Conservation (phyloP, 108 stramenopile genomes). For the Aurantiochytrium sp. region DNA sequence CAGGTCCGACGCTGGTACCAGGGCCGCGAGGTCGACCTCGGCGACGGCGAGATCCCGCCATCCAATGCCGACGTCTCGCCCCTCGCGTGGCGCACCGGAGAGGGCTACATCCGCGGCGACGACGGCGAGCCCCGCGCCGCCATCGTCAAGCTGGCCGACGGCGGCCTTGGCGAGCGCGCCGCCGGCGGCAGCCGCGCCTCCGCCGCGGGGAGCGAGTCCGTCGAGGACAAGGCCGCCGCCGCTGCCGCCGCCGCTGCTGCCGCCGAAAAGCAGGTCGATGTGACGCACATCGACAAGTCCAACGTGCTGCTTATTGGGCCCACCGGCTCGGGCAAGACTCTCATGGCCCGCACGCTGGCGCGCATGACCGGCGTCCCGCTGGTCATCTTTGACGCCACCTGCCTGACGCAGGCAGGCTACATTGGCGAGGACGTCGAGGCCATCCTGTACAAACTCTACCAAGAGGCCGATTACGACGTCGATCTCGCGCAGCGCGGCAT, state of each 20-base stretch:
- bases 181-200: background rate
- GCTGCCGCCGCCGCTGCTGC: background rate
- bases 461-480: conserved; percentile 49
- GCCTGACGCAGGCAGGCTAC: conserved; percentile 56
- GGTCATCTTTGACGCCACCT: conserved; percentile 54
- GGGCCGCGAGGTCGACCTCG: background rate
- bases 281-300: conserved; percentile 53
- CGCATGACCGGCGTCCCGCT: conserved; percentile 52
- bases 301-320: conserved; percentile 53
- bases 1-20: background rate
- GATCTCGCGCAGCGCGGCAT: conserved; percentile 53
- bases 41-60: background rate
- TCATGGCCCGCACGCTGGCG: conserved; percentile 54
- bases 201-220: background rate
- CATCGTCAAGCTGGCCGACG: background rate
- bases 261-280: conserved; percentile 39
- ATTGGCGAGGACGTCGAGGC: conserved; percentile 60
- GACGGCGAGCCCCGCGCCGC: conserved; percentile 27
- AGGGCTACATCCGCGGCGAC: conserved; percentile 18
- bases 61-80: background rate
- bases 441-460: conserved; percentile 56
- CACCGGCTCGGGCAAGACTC: conserved; percentile 56
- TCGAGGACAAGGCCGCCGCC: background rate
- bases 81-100: background rate
- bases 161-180: background rate